Evolutionary conservation across 352 stramenopile genomes (phyloP), one percentile per base, ranked within the genome.

Genomic region (Phytopythium ostracodes): DNA sequence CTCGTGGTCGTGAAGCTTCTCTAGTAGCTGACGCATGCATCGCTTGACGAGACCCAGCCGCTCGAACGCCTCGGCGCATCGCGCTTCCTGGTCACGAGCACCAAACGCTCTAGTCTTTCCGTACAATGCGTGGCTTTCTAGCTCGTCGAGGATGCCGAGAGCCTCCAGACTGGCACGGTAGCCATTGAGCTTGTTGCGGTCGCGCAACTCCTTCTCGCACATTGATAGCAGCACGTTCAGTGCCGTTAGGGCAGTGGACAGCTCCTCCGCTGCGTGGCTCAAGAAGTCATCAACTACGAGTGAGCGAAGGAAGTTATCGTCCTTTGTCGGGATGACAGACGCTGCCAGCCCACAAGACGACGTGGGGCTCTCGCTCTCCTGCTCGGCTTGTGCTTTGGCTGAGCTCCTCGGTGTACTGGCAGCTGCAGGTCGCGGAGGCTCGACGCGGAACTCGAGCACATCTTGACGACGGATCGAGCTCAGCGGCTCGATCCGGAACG

Each of bases 221-320:
- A 94, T 91, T 5, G 71, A 74, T 7, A 92, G 55, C 29, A 94
- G 51, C 10, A 94, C 81, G 35, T 85, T 91, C 5, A 94, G 61
- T 20, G 84, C 86, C n/a, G 86, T 92, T 29, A 84, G 25, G 0
- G 84, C 79, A 10, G 86, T 94, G 29, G 81, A 90, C 33, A 90
- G 77, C 55, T 92, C 83, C 56, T 94, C 86, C 50, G 88, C 70
- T 10, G 84, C 79, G 51, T 92, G 80, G 22, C 62, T 88, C 9
- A 91, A 53, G 43, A 94, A 94, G 35, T 94, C 75, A 0, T 67
- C 72, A 18, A 93, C 78, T 0, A 80, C 81, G 12, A 94, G 60
- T 2, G 79, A 71, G 24, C 86, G 77, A 27, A 94, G 65, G 27
- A 94, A 94, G 5, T 49, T 64, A 56, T 64, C 72, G 62, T 89